phyloP scores from a whole-genome alignment of 1,139 yeast genomes.

The Yamadazyma triangularis region DNA sequence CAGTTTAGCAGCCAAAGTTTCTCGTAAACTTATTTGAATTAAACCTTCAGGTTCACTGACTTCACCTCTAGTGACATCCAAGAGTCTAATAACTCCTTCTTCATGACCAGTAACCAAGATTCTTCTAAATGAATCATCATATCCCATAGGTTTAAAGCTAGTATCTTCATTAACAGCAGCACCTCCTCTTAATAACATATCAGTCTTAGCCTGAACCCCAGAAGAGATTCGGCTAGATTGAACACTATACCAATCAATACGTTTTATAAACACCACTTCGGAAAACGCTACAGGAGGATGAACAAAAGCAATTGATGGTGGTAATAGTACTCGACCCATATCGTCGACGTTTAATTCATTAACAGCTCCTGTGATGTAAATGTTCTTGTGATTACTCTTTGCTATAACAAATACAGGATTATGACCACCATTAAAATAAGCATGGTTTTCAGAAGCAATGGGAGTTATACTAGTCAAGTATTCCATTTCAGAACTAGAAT shows the following conservation, averaged over 20 bases:
- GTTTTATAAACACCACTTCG: slow-evolving; percentile 50
- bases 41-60: slow-evolving; percentile 50
- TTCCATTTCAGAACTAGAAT: slow-evolving; percentile 16
- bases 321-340: slow-evolving; percentile 59
- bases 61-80: slow-evolving; percentile 82
- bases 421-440: slow-evolving; percentile 68
- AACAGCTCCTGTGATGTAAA: slow-evolving; percentile 27
- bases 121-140: slow-evolving; percentile 50
- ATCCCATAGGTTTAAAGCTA: slow-evolving; percentile 43
- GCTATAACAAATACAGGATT: slow-evolving; percentile 60
- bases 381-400: slow-evolving; percentile 52
- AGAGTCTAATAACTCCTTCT: slow-evolving; percentile 71
- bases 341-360: slow-evolving; percentile 43
- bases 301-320: slow-evolving; percentile 75
- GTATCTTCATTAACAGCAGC: slow-evolving; percentile 37
- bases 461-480: slow-evolving; percentile 26
- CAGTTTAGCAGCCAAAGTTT: slow-evolving; percentile 27
- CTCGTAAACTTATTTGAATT: slow-evolving; percentile 33
- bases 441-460: slow-evolving; percentile 35
- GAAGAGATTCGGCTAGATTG: slow-evolving; percentile 37
- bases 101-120: slow-evolving; percentile 79
- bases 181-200: slow-evolving; percentile 67
- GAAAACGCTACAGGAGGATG: slow-evolving; percentile 68
- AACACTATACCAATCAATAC: slow-evolving; percentile 75
- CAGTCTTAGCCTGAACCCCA: slow-evolving; percentile 35